Evolutionary conservation across 805 yeast species (phyloP).

Genomic region (Lipomyces sp.): DNA sequence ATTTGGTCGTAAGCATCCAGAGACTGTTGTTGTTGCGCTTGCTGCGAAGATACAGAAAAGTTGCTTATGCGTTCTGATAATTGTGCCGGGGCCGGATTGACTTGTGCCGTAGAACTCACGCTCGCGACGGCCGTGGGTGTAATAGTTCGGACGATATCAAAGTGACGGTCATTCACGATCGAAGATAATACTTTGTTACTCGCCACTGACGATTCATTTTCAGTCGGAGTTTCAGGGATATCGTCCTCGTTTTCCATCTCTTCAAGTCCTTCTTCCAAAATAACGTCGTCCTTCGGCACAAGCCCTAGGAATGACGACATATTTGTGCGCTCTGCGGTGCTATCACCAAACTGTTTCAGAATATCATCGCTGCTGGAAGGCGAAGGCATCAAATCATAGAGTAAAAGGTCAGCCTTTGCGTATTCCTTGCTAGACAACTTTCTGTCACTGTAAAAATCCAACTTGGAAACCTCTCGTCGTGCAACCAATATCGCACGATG

Average conservation of each 20-base stretch:
- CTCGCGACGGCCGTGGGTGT: no score
- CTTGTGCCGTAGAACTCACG: no score
- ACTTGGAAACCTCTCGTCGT: constrained; percentile 14
- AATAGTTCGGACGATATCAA: no score
- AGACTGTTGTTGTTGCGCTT: no score
- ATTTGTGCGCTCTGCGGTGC: neutral
- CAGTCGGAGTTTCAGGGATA: no score
- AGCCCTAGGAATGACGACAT: neutral
- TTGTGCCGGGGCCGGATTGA: no score
- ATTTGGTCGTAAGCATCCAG: no score
- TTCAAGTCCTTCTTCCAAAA: constrained; percentile 14
- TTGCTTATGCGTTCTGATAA: no score
- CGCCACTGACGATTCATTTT: neutral
- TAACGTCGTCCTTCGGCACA: neutral
- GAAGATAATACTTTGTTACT: no score
- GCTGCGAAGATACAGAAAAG: no score
- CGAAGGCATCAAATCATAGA: neutral
- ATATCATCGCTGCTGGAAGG: neutral
- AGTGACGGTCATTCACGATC: no score
- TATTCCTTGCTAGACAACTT: constrained; percentile 23
- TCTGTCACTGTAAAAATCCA: constrained; percentile 25
- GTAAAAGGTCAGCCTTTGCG: constrained; percentile 13
- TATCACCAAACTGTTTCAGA: neutral
- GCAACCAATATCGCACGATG: constrained; percentile 23
- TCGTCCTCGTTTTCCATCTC: constrained; percentile 17